A percentile compares a stretch with the other conserved stretches of the same genome.
Conservation (phyloP, 805 yeast genomes). For the Monosporozyma siamensis region DNA sequence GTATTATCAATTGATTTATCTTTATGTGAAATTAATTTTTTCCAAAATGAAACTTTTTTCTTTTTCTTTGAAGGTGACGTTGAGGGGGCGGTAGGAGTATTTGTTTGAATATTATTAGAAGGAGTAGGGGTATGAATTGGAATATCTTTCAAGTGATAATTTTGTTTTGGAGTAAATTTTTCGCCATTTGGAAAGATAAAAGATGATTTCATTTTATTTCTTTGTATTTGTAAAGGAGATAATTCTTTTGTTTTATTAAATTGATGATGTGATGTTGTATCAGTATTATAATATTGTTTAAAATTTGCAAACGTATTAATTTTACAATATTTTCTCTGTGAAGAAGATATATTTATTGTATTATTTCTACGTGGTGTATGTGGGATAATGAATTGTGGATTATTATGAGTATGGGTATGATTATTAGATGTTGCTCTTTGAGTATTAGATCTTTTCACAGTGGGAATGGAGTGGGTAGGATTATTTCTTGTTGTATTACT, state of each 20-base stretch:
- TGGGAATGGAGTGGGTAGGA: no score
- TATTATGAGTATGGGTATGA: neutral
- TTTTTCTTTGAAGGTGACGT: constrained; percentile 1
- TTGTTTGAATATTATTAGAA: no score
- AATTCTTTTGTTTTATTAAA: constrained; percentile 4
- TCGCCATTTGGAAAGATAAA: constrained; percentile 30
- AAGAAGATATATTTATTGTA: neutral
- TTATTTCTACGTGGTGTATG: constrained; percentile 1
- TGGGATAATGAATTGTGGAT: no score
- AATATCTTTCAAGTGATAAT: neutral
- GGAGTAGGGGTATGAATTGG: neutral
- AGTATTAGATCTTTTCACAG: neutral
- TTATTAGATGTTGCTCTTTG: neutral
- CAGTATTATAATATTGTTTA: neutral
- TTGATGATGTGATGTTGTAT: neutral
- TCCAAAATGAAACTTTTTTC: constrained; percentile 5
- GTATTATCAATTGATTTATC: no score
- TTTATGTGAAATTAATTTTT: neutral
- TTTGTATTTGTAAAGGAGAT: constrained; percentile 26
- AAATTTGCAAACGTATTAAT: constrained; percentile 1
- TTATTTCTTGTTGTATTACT: neutral
- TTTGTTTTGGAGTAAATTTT: constrained; percentile 24
- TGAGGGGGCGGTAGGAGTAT: no score
- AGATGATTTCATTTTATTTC: constrained; percentile 22
- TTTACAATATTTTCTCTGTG: constrained; percentile 1